Base-by-base conservation (phyloP, 208 protist genomes). In the Tritrichomonas foetus region DNA sequence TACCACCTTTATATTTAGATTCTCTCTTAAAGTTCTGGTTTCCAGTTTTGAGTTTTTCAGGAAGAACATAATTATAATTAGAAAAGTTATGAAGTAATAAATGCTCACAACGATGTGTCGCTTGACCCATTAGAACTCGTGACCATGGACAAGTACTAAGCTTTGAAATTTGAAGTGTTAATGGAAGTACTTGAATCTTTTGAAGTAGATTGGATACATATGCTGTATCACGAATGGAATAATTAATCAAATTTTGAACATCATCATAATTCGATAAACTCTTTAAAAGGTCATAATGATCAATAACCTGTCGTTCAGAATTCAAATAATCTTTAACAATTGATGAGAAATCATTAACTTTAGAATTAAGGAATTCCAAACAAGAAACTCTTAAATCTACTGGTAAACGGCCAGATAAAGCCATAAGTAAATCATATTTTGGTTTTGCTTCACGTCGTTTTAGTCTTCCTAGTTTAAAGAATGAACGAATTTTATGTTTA, bases 1-100 rank as follows among this genome's bases (percentile, higher is more conserved):
- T 94, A 74, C 96, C 96, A 44, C 96, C 96, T 33, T 93, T 57
- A 95, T 97, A 97, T 92, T 94, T 93, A 1, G 96, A 41, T 66
- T 96, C 94, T 66, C 50, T 57, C 72, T 53, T 95, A n/a, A 53
- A 53, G 14, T 14, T 27, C 5, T 44, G 33, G 27, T 47, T 39
- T 44, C 41, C 41, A 16, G 47, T 47, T 89, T 89, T 44, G 30
- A 44, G 11, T 72, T 93, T 93, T 57, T 94, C 93, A 47, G 93
- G 93, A 39, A 78, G 30, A 82, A 94, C n/a, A 84, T 80, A 94
- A 61, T 49, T 39, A 39, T 14, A 14, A 27, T 50, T 57, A 49
- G 57, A 41, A 25, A 94, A 94, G 39, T 84, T 53, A n/a, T 94
- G 93, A 11, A 75, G 22, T 57, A 94, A 75, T 25, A 94, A 53